A percentile compares a stretch with the other conserved stretches of the same genome.
phyloP scores from a whole-genome alignment of 2,329 filamentous ascomycete species.

The Cytospora paraplurivora region DNA sequence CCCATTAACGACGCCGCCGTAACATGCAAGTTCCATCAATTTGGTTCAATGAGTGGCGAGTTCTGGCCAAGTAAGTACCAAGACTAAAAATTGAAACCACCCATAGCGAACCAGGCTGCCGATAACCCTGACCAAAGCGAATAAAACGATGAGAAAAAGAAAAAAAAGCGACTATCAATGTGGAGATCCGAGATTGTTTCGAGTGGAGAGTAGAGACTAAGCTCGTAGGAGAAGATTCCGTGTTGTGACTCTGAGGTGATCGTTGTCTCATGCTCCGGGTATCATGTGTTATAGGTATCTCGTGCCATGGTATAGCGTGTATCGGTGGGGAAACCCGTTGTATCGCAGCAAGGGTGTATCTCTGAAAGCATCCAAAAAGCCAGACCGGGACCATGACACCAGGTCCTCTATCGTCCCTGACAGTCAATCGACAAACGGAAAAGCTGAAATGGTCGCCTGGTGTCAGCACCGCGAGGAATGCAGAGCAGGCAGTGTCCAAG shows the following conservation, averaged over 20 bases:
- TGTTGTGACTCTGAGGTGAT: constrained; percentile 14
- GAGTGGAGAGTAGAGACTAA: constrained; percentile 30
- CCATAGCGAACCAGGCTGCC: constrained; percentile 9
- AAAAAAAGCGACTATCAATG: constrained; percentile 21
- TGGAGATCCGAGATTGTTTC: constrained; percentile 23
- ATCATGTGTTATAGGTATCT: constrained; percentile 31
- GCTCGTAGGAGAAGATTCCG: not conserved
- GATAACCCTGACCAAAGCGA: constrained; percentile 20
- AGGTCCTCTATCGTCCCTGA: constrained; percentile 9
- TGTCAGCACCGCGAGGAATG: not conserved
- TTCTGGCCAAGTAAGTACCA: constrained; percentile 6
- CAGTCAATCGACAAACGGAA: constrained; percentile 5
- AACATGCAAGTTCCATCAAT: constrained; percentile 20
- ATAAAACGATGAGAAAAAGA: constrained; percentile 22
- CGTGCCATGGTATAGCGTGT: constrained; percentile 25
- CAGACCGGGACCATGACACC: not conserved
- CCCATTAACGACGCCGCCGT: constrained; percentile 18
- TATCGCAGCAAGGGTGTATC: not conserved
- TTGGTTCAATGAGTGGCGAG: constrained; percentile 9
- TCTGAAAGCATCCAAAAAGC: not conserved
- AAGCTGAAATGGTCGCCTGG: not conserved
- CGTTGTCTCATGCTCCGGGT: constrained; percentile 32
- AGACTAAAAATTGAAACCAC: constrained; percentile 9
- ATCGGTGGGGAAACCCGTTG: constrained; percentile 6
- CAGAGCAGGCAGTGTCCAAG: not conserved